Conservation (phyloP, 169 alveolate species). For the Cryptosporidium parvum region DNA sequence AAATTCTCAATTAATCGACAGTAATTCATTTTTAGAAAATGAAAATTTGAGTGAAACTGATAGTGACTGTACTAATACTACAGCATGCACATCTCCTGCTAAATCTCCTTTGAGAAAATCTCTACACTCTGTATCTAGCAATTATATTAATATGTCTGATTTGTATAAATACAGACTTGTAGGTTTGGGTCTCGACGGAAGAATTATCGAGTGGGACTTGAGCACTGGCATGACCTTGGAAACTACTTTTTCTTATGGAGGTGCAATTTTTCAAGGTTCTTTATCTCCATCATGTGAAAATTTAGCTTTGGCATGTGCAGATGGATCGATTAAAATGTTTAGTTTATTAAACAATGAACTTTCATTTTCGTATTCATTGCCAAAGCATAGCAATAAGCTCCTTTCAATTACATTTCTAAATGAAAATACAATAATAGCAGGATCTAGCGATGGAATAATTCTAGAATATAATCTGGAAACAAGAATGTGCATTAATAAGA, state of each 20-base stretch:
- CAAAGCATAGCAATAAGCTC: constrained; percentile 41
- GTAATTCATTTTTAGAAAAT: neutral
- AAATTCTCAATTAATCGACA: neutral
- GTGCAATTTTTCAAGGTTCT: constrained; percentile 72
- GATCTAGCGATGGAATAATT: constrained; percentile 61
- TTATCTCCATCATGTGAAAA: constrained; percentile 35
- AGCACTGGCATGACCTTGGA: constrained; percentile 30
- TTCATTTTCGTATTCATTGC: constrained; percentile 23
- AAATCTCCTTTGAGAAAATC: constrained; percentile 29
- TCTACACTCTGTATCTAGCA: neutral
- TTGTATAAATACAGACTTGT: constrained; percentile 36
- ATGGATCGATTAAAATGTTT: constrained; percentile 59
- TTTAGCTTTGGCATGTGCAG: constrained; percentile 71
- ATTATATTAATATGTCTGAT: constrained; percentile 11
- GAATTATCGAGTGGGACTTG: constrained; percentile 63
- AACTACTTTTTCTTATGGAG: constrained; percentile 58
- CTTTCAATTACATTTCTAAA: constrained; percentile 34
- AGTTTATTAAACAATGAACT: constrained; percentile 35
- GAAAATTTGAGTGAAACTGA: constrained; percentile 41
- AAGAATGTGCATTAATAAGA: constrained; percentile 28
- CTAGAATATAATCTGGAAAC: constrained; percentile 27
- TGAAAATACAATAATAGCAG: constrained; percentile 42
- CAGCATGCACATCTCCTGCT: constrained; percentile 70
- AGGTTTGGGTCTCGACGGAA: constrained; percentile 67
- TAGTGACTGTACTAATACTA: constrained; percentile 46